Base-by-base conservation (phyloP, 78 protist species). In the Dictyostelium purpureum region DNA sequence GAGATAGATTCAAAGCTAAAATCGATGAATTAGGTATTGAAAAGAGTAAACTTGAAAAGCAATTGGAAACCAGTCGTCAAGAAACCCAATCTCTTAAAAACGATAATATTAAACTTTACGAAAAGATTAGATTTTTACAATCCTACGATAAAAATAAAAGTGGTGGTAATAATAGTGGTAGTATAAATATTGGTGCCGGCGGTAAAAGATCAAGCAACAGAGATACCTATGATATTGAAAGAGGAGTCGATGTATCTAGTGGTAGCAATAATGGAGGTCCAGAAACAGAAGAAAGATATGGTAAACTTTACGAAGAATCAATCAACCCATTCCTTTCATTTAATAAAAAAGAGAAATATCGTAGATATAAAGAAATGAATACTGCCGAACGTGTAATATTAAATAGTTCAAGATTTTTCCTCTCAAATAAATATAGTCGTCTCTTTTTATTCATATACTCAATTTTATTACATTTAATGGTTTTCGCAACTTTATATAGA, bases 321-420 rank as follows among this genome's bases (percentile, higher is more conserved):
- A 76, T 97, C 28, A 97, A 94, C 85, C 98, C 98, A 33, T 97
- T 97, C 91, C 11, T 51, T 7, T 87, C 82, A 45, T 97, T 97
- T 74, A 89, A 66, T 71, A 73, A 70, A 43, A 79, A 79, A 66
- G 97, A 96, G 69, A 87, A 75, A 47, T 78, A 89, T 75, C 77
- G 89, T 37, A 42, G 95, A 79, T 92, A 89, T 73, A 56, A 57
- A 45, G 88, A 93, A 6, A 79, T 93, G 81, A 93, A 79, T 43
- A 33, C 97, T 3, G 87, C 96, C 4, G 97, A 93, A 52, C 24
- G 83, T 37, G 88, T 88, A 6, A 89, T 87, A 33, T 82, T 96
- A n/a, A 82, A 71, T 56, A 47, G 77, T 12, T 78, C 93, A 21
- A 82, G 95, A 73, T 88, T 94, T 67, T 70, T 96, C 77, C 6